Evolutionary conservation across 2,329 filamentous ascomycete genomes (phyloP).

Genomic region (Pseudogymnoascus sp.): DNA sequence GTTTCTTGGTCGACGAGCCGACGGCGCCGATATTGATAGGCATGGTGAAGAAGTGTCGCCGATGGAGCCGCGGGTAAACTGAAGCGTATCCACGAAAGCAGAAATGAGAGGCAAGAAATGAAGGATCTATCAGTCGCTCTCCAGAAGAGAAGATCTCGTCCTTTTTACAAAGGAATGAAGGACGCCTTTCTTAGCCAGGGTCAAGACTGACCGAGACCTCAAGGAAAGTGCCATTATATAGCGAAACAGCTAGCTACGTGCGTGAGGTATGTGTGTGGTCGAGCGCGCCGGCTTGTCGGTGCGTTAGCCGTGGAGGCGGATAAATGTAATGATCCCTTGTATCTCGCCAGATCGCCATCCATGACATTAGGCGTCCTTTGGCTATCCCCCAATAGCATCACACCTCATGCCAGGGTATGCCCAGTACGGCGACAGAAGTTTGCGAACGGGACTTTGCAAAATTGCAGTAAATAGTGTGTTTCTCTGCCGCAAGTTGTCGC

Average conservation of each 20-base stretch:
- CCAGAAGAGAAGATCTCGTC: background rate
- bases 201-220: background rate
- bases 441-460: background rate
- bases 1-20: slow-evolving; percentile 18
- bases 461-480: background rate
- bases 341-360: background rate
- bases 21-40: background rate
- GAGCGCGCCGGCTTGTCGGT: background rate
- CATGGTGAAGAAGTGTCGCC: background rate
- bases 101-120: background rate
- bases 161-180: background rate
- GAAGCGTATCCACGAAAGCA: background rate
- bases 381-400: background rate
- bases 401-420: background rate
- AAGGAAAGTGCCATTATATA: background rate
- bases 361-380: background rate
- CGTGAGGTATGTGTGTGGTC: background rate
- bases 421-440: background rate
- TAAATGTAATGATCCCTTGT: background rate
- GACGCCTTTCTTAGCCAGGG: background rate
- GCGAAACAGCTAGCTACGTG: background rate
- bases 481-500: background rate
- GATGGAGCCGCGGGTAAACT: background rate
- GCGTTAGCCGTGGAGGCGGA: background rate
- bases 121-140: background rate